Evolutionary conservation across 1,284 basidiomycete genomes (phyloP).

Genomic region (Flammula alnicola): DNA sequence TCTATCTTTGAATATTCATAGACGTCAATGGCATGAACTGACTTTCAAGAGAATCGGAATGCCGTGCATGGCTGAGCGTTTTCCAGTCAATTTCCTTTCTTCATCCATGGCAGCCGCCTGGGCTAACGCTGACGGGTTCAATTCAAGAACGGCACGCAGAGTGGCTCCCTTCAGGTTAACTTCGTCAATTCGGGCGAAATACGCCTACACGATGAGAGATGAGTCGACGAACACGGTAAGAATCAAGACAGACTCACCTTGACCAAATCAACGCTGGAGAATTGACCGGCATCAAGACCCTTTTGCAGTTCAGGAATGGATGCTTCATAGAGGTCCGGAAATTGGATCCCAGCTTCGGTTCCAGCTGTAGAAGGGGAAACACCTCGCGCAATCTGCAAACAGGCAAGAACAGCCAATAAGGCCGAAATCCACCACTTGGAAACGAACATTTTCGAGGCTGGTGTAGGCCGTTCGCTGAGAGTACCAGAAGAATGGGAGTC

Average conservation of each 20-base stretch:
- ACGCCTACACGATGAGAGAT: conserved; percentile 49
- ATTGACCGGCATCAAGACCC: conserved; percentile 54
- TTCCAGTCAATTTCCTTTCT: conserved; percentile 52
- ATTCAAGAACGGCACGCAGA: conserved; percentile 67
- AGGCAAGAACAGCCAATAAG: background rate
- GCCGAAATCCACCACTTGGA: background rate
- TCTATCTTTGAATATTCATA: background rate
- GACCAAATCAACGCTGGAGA: conserved; percentile 68
- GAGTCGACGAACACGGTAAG: conserved; percentile 5
- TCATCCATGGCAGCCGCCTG: conserved; percentile 58
- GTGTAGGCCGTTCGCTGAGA: background rate
- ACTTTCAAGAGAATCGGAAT: conserved; percentile 74
- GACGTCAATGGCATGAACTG: background rate
- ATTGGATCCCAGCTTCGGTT: conserved; percentile 10
- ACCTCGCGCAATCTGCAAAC: conserved; percentile 11
- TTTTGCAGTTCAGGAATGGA: conserved; percentile 59
- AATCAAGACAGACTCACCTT: conserved; percentile 42
- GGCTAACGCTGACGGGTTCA: conserved; percentile 61
- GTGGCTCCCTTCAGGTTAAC: conserved; percentile 68
- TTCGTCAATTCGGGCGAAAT: conserved; percentile 72
- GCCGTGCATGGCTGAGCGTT: conserved; percentile 64
- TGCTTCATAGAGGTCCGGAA: conserved; percentile 69
- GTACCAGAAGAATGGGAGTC: no score
- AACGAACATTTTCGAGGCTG: background rate
- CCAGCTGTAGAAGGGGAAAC: background rate